phyloP scores from a whole-genome alignment of 148 eudicot genomes.

The Nyssa sinensis region DNA sequence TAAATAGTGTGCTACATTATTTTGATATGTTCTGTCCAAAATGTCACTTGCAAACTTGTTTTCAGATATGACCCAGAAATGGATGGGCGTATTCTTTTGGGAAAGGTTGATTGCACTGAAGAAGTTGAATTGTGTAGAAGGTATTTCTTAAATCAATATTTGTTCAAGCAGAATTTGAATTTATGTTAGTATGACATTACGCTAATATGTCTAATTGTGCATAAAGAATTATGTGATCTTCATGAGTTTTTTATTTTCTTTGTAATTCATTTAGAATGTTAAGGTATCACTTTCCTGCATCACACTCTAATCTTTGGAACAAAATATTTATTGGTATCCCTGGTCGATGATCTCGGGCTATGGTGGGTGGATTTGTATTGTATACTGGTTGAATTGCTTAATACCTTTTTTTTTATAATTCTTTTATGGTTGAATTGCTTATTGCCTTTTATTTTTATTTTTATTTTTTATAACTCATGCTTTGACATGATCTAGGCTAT shows the following conservation, averaged over 20 bases:
- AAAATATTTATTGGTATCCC: neutral
- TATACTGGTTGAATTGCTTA: neutral
- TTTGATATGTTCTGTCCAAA: neutral
- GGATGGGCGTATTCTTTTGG: conserved; percentile 94
- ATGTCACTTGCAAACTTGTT: conserved; percentile 19
- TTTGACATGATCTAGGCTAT: neutral
- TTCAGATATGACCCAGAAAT: conserved; percentile 81
- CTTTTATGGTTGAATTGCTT: neutral
- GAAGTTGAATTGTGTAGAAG: conserved; percentile 83
- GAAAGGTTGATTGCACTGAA: conserved; percentile 89
- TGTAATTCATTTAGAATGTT: conserved; percentile 1
- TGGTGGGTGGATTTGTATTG: neutral
- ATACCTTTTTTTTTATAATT: too few species aligned
- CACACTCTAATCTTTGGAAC: neutral
- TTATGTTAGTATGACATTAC: neutral
- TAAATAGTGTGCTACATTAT: neutral
- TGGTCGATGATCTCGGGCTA: neutral
- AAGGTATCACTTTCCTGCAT: conserved; percentile 7
- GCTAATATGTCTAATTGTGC: neutral
- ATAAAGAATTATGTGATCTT: conserved; percentile 1
- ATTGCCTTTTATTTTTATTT: too few species aligned
- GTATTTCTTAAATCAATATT: conserved; percentile 27
- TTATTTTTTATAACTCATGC: neutral
- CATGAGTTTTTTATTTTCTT: conserved; percentile 1
- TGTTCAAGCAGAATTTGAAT: neutral